Base-by-base conservation (phyloP, 1,284 basidiomycete genomes). In the Trichosporon sp. region DNA sequence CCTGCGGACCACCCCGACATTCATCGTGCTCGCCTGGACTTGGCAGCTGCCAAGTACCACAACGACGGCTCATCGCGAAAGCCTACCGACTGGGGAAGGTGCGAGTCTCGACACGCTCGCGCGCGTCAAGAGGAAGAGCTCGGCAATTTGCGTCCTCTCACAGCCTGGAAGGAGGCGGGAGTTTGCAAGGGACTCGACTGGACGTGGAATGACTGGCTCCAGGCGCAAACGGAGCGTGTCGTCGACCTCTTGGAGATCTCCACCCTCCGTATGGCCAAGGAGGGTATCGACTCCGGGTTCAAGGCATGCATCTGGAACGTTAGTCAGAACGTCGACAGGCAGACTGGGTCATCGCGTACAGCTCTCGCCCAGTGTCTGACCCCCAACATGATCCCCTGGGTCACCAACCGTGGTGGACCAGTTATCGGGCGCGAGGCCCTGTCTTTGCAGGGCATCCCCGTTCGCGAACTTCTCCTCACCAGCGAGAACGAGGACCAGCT, bases 301-400 rank as follows among this genome's bases (percentile, higher is more conserved):
- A 95, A 95, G 79, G 94, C 92, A 88, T 94, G 90, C 83, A 91
- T 97, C 1, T 98, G 95, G 95, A 98, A 98, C 81, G 86, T 98
- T n/a, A 95, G 93, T 3, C 95, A 98, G 81, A 98, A 98, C 75
- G 95, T 98, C 32, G 93, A 95, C 81, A 89, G 94, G 15, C 92
- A 91, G 53, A 92, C 90, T 47, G 92, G 91, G 3, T 90, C 91
- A 0, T 89, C 87, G 69, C 90, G 89, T 80, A 86, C 90, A 1
- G 95, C 94, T 8, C 91, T 96, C 62, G 92, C 91, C 69, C 92
- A 92, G 1, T 98, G 95, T 81, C 87, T 98, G 21, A 98, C 95
- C 0, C 95, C 95, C 0, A 91, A 92, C 38, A 97, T 97, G 91
- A 98, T 98, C 72, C 93, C 95, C 0, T 98, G 94, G 79, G 91